A percentile compares a stretch with the other conserved stretches of the same genome.
phyloP scores from a whole-genome alignment of 768 basidiomycete genomes.

The Lentinus tigrinus region DNA sequence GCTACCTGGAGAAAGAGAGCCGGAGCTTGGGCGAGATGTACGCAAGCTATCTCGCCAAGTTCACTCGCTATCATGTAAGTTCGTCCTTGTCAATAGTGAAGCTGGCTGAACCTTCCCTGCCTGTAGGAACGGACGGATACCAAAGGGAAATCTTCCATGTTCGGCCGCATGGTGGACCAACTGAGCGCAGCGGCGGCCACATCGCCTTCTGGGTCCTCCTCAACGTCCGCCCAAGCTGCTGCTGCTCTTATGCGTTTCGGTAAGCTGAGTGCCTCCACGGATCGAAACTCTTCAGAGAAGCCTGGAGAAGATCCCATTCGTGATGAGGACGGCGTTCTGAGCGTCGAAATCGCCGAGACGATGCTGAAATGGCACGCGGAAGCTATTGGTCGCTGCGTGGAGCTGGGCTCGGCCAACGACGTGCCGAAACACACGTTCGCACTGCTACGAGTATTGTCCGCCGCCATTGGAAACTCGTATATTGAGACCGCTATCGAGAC shows the following conservation, averaged over 20 bases:
- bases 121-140: slow-evolving; percentile 57
- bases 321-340: slow-evolving; percentile 82
- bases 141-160: slow-evolving; percentile 69
- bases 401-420: slow-evolving; percentile 78
- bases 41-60: slow-evolving; percentile 63
- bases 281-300: slow-evolving; percentile 17
- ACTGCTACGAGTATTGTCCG: slow-evolving; percentile 80
- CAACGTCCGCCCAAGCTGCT: slow-evolving; percentile 81
- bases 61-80: slow-evolving; percentile 88
- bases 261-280: slow-evolving; percentile 47
- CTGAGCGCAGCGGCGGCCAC: slow-evolving; percentile 75
- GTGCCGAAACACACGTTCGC: slow-evolving; percentile 91
- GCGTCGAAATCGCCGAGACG: slow-evolving; percentile 74
- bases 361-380: slow-evolving; percentile 99
- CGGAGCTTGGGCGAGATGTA: slow-evolving; percentile 82
- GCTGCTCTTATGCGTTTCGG: slow-evolving; percentile 89
- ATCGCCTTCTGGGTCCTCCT: slow-evolving; percentile 54
- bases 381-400: slow-evolving; percentile 90
- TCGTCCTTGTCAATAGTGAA: neutral
- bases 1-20: slow-evolving; percentile 91
- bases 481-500: slow-evolving; percentile 91
- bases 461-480: slow-evolving; percentile 80
- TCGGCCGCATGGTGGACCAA: slow-evolving; percentile 92
- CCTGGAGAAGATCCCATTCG: slow-evolving; percentile 68
- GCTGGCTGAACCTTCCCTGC: slow-evolving; percentile 3